Conservation (phyloP, 495 filamentous ascomycete genomes). For the Daldinia decipiens region DNA sequence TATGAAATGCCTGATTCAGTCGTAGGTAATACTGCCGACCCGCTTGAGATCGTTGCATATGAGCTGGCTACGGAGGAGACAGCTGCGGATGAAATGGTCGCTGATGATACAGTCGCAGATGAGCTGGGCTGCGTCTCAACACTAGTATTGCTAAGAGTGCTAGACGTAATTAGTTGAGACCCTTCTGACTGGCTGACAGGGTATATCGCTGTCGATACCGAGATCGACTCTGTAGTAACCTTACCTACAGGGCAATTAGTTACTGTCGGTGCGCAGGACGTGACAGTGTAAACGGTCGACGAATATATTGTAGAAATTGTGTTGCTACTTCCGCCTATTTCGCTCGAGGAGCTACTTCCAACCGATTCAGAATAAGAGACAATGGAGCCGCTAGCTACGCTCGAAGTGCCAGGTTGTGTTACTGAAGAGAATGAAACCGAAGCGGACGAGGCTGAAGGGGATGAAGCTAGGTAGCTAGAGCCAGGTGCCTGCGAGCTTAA, state of each 20-base stretch:
- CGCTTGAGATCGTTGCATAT: background rate
- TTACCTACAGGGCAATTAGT: constrained; percentile 66
- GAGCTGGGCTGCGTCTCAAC: constrained; percentile 11
- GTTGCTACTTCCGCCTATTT: background rate
- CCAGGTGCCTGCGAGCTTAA: constrained; percentile 16
- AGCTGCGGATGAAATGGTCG: background rate
- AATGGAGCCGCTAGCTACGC: constrained; percentile 12
- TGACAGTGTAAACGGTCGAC: constrained; percentile 67
- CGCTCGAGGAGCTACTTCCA: constrained; percentile 14
- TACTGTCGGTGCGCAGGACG: constrained; percentile 65
- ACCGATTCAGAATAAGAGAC: constrained; percentile 29
- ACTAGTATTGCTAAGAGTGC: constrained; percentile 12
- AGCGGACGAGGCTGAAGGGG: constrained; percentile 25
- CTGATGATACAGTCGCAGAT: background rate
- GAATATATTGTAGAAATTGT: constrained; percentile 68
- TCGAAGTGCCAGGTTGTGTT: constrained; percentile 12
- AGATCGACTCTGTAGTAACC: constrained; percentile 63
- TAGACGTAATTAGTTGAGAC: constrained; percentile 14
- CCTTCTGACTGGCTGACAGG: constrained; percentile 58
- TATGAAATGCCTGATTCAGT: constrained; percentile 16
- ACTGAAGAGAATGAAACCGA: constrained; percentile 19
- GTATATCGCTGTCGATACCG: constrained; percentile 67
- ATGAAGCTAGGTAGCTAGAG: constrained; percentile 25
- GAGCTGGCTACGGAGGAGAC: background rate
- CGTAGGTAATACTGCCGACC: constrained; percentile 24